Conservation (phyloP, 2,329 filamentous ascomycete genomes). For the Botrytis tulipae region DNA sequence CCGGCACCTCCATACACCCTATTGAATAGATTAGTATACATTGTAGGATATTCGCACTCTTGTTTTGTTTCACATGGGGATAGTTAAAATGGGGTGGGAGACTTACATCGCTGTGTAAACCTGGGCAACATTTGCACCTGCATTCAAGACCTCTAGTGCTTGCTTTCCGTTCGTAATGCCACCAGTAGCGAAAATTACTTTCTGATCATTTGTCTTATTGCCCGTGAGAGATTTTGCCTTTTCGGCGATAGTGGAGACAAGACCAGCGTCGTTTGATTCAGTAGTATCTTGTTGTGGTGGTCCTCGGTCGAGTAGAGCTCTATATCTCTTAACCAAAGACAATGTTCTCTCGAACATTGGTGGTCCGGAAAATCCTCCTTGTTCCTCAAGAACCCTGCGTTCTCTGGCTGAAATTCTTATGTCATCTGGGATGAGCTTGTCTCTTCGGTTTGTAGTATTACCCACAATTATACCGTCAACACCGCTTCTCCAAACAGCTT, state of each 20-base stretch:
- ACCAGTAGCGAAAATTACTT: constrained; percentile 90
- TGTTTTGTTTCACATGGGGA: not conserved
- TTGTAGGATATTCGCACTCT: not conserved
- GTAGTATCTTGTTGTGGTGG: constrained; percentile 35
- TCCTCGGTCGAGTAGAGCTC: constrained; percentile 60
- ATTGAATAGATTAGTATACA: constrained; percentile 18
- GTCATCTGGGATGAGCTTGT: constrained; percentile 66
- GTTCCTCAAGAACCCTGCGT: constrained; percentile 65
- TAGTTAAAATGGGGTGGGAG: not conserved
- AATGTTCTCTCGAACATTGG: constrained; percentile 81
- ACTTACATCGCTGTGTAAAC: constrained; percentile 71
- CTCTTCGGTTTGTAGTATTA: constrained; percentile 88
- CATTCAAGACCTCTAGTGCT: constrained; percentile 77
- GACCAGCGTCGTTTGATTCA: constrained; percentile 35
- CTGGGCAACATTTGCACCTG: constrained; percentile 87
- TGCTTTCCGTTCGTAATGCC: constrained; percentile 88
- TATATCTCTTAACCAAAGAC: constrained; percentile 75
- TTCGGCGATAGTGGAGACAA: constrained; percentile 40
- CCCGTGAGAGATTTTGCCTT: constrained; percentile 32
- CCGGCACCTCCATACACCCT: constrained; percentile 60
- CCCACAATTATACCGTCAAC: constrained; percentile 96
- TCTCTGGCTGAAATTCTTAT: constrained; percentile 66
- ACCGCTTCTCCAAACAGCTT: constrained; percentile 77
- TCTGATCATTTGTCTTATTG: constrained; percentile 41
- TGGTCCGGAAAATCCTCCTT: constrained; percentile 87